Conservation (phyloP, 768 basidiomycete genomes). For the Dioszegia hungarica region DNA sequence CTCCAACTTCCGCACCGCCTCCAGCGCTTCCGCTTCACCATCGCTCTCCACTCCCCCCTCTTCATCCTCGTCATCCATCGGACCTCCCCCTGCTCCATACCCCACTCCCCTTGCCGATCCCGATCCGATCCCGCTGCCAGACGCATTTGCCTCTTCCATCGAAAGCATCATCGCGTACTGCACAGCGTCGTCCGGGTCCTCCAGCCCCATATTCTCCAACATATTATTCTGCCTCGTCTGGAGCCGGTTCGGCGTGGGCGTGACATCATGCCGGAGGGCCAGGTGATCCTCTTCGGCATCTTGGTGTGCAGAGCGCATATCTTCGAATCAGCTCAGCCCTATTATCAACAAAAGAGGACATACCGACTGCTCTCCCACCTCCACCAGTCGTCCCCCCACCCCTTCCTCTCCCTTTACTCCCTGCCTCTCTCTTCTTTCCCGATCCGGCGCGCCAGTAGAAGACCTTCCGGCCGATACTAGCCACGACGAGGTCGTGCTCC, state of each 20-base stretch:
- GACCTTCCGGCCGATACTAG: constrained; percentile 35
- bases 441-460: constrained; percentile 43
- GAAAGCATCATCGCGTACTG: constrained; percentile 46
- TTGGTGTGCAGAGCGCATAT: constrained; percentile 31
- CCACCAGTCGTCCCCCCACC: constrained; percentile 12
- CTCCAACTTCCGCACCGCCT: constrained; percentile 24
- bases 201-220: constrained; percentile 40
- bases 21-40: constrained; percentile 18
- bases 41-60: background rate
- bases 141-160: no score
- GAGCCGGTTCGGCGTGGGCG: constrained; percentile 17
- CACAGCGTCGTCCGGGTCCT: constrained; percentile 40
- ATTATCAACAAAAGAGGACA: background rate
- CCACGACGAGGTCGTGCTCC: constrained; percentile 44
- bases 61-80: background rate
- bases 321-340: constrained; percentile 6
- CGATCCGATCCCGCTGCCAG: constrained; percentile 11
- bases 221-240: constrained; percentile 19
- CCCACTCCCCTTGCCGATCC: background rate
- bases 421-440: constrained; percentile 26
- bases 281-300: constrained; percentile 29
- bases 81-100: background rate
- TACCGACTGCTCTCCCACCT: background rate
- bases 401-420: constrained; percentile 20
- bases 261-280: constrained; percentile 14